A percentile compares a stretch with the other conserved stretches of the same genome.
phyloP scores from a whole-genome alignment of 148 eudicot species.

The Mesembryanthemum crystallinum region DNA sequence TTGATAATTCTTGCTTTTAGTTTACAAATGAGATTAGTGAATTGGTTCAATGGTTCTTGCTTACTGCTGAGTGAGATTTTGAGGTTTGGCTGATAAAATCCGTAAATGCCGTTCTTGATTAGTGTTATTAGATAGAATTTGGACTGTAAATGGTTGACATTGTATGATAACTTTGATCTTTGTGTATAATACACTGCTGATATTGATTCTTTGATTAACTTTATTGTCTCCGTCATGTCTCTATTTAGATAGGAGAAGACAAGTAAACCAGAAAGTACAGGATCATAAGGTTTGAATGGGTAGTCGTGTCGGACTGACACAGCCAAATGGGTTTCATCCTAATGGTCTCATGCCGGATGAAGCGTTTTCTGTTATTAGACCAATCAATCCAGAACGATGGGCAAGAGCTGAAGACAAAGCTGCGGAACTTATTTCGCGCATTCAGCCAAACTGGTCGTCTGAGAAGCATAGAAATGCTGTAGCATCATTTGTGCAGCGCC shows the following conservation, averaged over 20 bases:
- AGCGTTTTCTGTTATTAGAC: constrained; percentile 39
- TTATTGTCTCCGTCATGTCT: background rate
- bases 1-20: background rate
- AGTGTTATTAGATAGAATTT: background rate
- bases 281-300: constrained; percentile 23
- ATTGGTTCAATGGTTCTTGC: background rate
- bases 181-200: background rate
- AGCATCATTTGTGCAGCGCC: constrained; percentile 69
- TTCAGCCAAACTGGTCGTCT: constrained; percentile 70
- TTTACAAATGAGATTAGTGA: constrained; percentile 1
- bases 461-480: constrained; percentile 72
- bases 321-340: constrained; percentile 35
- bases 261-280: background rate
- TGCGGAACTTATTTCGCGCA: constrained; percentile 67
- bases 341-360: constrained; percentile 64
- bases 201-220: background rate
- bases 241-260: constrained; percentile 13
- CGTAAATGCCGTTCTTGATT: background rate
- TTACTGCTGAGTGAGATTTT: background rate
- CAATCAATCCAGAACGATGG: constrained; percentile 63
- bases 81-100: background rate
- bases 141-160: background rate
- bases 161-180: background rate
- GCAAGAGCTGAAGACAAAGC: constrained; percentile 70
- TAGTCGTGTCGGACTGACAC: constrained; percentile 18